Conservation (phyloP, 192 early-diverging fungal species). For the Nowakowskiella sp. region DNA sequence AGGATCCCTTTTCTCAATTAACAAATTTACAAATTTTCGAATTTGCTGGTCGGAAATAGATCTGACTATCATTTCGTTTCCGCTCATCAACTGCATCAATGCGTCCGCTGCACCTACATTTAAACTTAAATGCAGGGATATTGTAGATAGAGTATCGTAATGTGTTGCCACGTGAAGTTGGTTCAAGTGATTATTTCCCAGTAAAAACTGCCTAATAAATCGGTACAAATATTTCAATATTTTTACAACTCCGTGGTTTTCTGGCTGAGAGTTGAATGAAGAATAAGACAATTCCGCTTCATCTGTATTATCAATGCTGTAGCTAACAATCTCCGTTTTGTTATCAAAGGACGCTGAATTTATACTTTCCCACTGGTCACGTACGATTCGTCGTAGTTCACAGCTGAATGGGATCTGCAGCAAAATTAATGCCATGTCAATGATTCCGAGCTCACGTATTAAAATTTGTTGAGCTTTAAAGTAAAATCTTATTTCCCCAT, state of each 20-base stretch:
- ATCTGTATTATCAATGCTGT: too few relatives aligned
- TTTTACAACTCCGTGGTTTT: slow-evolving; percentile 5
- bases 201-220: slow-evolving; percentile 21
- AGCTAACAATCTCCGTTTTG: too few relatives aligned
- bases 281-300: too few relatives aligned
- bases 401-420: slow-evolving; percentile 18
- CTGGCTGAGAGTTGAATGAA: slow-evolving; percentile 8
- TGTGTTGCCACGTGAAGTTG: slow-evolving; percentile 26
- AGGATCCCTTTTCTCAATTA: slow-evolving; percentile 19
- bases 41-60: slow-evolving; percentile 16
- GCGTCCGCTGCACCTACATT: slow-evolving; percentile 32
- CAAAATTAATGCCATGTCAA: slow-evolving; percentile 19
- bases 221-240: slow-evolving; percentile 20
- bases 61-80: slow-evolving; percentile 22
- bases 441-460: slow-evolving; percentile 22
- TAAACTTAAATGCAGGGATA: slow-evolving; percentile 20
- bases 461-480: slow-evolving; percentile 24
- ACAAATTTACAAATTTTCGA: slow-evolving; percentile 14
- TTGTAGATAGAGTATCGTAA: slow-evolving; percentile 22
- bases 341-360: too few relatives aligned
- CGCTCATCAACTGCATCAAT: slow-evolving; percentile 26
- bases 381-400: too few relatives aligned
- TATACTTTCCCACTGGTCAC: too few relatives aligned
- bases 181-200: slow-evolving; percentile 23
- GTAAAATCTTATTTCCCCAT: too few relatives aligned